Evolutionary conservation across 495 filamentous ascomycete genomes (phyloP).

Genomic region (Neurospora discreta): DNA sequence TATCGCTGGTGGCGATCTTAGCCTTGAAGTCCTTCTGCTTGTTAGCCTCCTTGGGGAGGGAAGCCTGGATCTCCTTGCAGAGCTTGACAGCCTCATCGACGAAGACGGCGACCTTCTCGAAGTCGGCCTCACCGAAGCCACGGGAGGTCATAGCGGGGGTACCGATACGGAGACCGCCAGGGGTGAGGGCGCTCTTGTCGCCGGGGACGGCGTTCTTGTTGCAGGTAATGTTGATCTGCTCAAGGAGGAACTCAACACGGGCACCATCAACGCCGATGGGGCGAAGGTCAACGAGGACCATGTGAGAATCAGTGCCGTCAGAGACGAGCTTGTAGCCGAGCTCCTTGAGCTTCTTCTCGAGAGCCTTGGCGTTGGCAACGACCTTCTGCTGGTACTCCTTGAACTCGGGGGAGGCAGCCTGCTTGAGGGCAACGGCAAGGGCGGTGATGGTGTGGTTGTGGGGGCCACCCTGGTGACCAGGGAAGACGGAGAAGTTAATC

Average conservation of each 20-base stretch:
- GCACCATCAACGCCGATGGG: conserved; percentile 76
- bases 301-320: conserved; percentile 95
- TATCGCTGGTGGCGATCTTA: conserved; percentile 67
- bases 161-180: conserved; percentile 88
- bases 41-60: conserved; percentile 90
- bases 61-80: conserved; percentile 71
- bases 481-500: conserved; percentile 99
- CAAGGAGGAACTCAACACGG: conserved; percentile 89
- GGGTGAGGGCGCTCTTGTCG: conserved; percentile 94
- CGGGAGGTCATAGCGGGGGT: conserved; percentile 94
- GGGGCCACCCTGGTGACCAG: conserved; percentile 96
- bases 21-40: conserved; percentile 99
- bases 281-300: conserved; percentile 90
- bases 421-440: conserved; percentile 90
- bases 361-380: conserved; percentile 81
- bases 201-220: conserved; percentile 99
- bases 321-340: conserved; percentile 89
- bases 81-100: conserved; percentile 76
- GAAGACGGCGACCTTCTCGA: conserved; percentile 80
- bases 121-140: conserved; percentile 88
- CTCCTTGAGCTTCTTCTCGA: conserved; percentile 68
- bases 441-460: conserved; percentile 99
- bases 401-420: conserved; percentile 88
- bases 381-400: conserved; percentile 92
- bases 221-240: conserved; percentile 96